Conservation (phyloP, 2,329 filamentous ascomycete genomes). For the Pseudonectria foliicola region DNA sequence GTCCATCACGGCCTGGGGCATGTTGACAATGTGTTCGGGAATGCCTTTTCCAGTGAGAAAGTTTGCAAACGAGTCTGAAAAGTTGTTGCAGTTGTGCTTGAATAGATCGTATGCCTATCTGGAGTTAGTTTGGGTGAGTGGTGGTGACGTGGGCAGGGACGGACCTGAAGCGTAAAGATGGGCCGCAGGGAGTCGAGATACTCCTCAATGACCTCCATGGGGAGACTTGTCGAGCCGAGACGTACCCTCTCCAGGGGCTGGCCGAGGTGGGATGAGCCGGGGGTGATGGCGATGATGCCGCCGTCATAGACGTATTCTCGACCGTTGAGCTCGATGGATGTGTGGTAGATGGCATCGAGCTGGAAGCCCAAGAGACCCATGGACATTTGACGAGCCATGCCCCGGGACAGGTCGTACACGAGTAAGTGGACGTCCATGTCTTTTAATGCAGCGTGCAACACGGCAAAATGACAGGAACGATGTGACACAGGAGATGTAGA, state of each 20-base stretch:
- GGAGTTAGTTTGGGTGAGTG: not conserved
- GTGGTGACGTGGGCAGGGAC: not conserved
- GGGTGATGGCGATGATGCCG: constrained; percentile 72
- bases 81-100: constrained; percentile 96
- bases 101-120: constrained; percentile 78
- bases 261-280: constrained; percentile 82
- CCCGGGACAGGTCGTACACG: constrained; percentile 70
- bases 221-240: constrained; percentile 71
- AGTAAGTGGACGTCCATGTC: constrained; percentile 70
- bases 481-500: no score
- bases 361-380: constrained; percentile 46
- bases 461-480: not conserved
- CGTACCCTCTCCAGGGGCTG: constrained; percentile 67
- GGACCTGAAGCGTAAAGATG: constrained; percentile 73
- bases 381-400: constrained; percentile 49
- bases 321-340: constrained; percentile 76
- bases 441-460: no score
- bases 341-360: constrained; percentile 94
- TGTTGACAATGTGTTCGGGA: constrained; percentile 74
- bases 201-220: constrained; percentile 74
- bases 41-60: constrained; percentile 87
- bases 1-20: constrained; percentile 77
- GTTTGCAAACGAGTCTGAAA: constrained; percentile 84
- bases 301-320: constrained; percentile 88
- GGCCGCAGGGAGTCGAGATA: constrained; percentile 78